phyloP scores from a whole-genome alignment of 192 early-diverging fungal genomes.

The Linnemannia exigua region DNA sequence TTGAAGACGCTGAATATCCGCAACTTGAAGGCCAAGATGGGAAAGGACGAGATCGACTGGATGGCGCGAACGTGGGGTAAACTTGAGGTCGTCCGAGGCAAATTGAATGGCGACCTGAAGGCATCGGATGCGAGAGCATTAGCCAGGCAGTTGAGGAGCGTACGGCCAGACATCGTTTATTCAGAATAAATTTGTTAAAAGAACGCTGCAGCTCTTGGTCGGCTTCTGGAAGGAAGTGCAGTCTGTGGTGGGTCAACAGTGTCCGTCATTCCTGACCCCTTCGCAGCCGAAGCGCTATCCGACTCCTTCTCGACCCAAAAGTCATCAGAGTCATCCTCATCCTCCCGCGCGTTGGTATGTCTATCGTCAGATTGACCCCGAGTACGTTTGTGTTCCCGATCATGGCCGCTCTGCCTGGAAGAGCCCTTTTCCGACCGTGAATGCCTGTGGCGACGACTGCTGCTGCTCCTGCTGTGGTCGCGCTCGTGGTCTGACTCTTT shows the following conservation, averaged over 20 bases:
- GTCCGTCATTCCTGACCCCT: background rate
- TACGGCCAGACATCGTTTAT: background rate
- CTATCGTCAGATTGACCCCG: background rate
- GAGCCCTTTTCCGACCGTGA: background rate
- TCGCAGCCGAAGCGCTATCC: background rate
- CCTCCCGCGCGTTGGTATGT: background rate
- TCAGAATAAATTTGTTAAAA: background rate
- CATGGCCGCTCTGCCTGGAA: background rate
- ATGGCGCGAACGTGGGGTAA: background rate
- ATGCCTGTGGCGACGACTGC: background rate
- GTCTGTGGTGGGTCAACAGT: background rate
- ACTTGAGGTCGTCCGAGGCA: background rate
- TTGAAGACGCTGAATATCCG: background rate
- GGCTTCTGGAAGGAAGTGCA: background rate
- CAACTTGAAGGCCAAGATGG: background rate
- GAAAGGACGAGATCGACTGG: background rate
- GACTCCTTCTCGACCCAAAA: background rate
- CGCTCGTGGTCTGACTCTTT: too few relatives aligned
- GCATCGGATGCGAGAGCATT: background rate
- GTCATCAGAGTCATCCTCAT: background rate
- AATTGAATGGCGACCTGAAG: background rate
- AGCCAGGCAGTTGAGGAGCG: background rate
- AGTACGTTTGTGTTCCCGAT: background rate
- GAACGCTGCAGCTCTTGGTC: background rate
- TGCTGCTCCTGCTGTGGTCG: background rate